Evolutionary conservation across 139 green algal genomes (phyloP), one percentile per base, ranked within the genome.

Genomic region (Volvox reticuliferus): DNA sequence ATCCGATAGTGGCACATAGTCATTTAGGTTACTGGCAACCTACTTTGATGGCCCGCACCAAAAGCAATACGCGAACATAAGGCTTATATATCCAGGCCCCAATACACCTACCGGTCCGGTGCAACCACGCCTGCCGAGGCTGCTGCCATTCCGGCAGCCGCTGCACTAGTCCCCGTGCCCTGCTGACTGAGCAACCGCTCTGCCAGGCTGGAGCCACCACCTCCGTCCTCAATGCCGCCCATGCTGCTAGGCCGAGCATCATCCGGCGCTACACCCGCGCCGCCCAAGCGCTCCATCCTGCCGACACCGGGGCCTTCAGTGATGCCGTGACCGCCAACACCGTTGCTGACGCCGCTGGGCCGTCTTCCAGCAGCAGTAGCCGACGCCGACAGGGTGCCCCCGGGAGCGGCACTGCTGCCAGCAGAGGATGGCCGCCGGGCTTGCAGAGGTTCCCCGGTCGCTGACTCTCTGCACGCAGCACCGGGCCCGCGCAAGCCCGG

Each of bases 231-330:
- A 13, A 55, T 68, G 44, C 87, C 55, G 2, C 76, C 86, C 30
- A 55, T 33, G 22, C 22, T 81, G 24, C 20, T 26, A 17, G 93
- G 93, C 36, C 93, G 82, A 0, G 92, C 92, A 80, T 92, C 69
- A 28, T 92, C 89, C 12, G 93, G 93, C n/a, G 91, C 91, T 17
- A 92, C 62, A 22, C 91, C 91, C 79, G 80, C 86, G 12, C 91
- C 91, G 3, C 92, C 92, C 21, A 71, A 28, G 28, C 90, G 44
- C 28, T 89, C 84, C 13, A 35, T 35, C 37, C 19, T 50, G 28
- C 63, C 71, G 20, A 79, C 77, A 17, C 77, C 62, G 33, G 37
- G 12, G 30, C 68, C 71, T 50, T 30, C 44, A 33, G 65, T 32
- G 12, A 65, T 32, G 65, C 1, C n/a, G 21, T 35, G 73, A 19